These are phyloP conservation scores for Xerocomellus amylosporus DNA, from an alignment of 768 basidiomycete genomes.

Conservation along the genomic window DNA sequence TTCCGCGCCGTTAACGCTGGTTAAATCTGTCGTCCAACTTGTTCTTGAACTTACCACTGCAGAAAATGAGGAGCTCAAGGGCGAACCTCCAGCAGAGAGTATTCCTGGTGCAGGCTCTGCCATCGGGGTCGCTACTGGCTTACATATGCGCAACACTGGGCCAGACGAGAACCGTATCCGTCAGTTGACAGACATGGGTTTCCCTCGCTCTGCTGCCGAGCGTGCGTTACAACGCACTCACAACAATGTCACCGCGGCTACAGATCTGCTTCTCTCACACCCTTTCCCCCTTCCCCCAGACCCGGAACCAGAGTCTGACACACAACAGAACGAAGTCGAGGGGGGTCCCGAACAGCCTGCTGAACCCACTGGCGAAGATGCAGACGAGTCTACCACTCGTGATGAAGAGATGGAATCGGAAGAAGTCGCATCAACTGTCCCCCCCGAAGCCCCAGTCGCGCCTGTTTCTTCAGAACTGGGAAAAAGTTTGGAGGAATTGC, in stretches of 20 bases:
- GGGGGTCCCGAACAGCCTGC: conserved; percentile 26
- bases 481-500: conserved; percentile 60
- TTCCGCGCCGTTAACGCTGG: conserved; percentile 69
- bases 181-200: conserved; percentile 95
- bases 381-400: conserved; percentile 18
- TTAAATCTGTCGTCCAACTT: conserved; percentile 70
- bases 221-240: conserved; percentile 78
- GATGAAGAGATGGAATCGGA: conserved; percentile 31
- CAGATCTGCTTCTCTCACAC: conserved; percentile 80
- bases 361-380: conserved; percentile 30
- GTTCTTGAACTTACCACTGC: conserved; percentile 79
- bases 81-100: conserved; percentile 39
- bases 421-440: conserved; percentile 15
- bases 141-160: conserved; percentile 38
- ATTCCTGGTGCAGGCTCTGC: conserved; percentile 32
- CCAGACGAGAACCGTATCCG: conserved; percentile 78
- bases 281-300: conserved; percentile 77
- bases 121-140: conserved; percentile 31
- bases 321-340: conserved; percentile 14
- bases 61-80: conserved; percentile 72
- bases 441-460: conserved; percentile 13
- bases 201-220: conserved; percentile 83
- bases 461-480: conserved; percentile 23
- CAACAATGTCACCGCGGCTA: conserved; percentile 87
- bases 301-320: conserved; percentile 37